A percentile compares a stretch with the other conserved stretches of the same genome.
These are phyloP conservation scores for Tylopilus vinaceipallidus DNA, from an alignment of 768 basidiomycete species.

Conservation along the genomic window DNA sequence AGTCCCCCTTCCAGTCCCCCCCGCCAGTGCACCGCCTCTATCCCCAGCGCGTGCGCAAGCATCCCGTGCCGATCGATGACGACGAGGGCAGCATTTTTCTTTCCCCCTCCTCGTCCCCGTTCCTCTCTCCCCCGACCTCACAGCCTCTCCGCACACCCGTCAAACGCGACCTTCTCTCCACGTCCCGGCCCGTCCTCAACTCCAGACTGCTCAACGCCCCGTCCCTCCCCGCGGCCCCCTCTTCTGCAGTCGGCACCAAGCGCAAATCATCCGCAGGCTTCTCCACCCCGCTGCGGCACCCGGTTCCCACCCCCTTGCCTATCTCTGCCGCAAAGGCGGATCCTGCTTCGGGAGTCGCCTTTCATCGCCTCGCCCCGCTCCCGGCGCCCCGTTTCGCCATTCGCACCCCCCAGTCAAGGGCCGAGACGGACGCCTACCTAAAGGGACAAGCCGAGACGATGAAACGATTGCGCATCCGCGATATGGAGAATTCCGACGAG, in stretches of 20 bases:
- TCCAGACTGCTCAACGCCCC: slow-evolving; percentile 29
- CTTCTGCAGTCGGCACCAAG: slow-evolving; percentile 54
- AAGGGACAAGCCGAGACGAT: slow-evolving; percentile 62
- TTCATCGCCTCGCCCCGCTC: slow-evolving; percentile 36
- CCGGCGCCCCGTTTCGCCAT: slow-evolving; percentile 29
- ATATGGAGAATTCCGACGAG: slow-evolving; percentile 47
- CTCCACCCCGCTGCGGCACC: slow-evolving; percentile 56
- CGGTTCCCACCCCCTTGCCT: slow-evolving; percentile 38
- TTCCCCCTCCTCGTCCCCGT: slow-evolving; percentile 44
- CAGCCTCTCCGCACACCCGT: slow-evolving; percentile 61
- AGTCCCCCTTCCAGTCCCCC: slow-evolving; percentile 50
- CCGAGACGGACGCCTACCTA: slow-evolving; percentile 38
- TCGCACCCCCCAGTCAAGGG: slow-evolving; percentile 34
- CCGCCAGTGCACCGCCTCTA: slow-evolving; percentile 43
- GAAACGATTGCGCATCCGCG: slow-evolving; percentile 59
- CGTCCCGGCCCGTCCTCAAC: slow-evolving; percentile 42
- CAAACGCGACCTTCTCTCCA: slow-evolving; percentile 44
- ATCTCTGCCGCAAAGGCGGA: slow-evolving; percentile 35
- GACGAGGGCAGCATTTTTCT: slow-evolving; percentile 60
- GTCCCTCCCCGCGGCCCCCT: slow-evolving; percentile 18
- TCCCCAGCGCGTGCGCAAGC: slow-evolving; percentile 40
- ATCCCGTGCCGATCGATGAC: slow-evolving; percentile 41
- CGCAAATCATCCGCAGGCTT: slow-evolving; percentile 59
- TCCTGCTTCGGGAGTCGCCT: slow-evolving; percentile 34
- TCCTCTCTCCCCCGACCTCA: slow-evolving; percentile 43